Conservation (phyloP, 106 monocot species). For the Apostasia ramifera region DNA sequence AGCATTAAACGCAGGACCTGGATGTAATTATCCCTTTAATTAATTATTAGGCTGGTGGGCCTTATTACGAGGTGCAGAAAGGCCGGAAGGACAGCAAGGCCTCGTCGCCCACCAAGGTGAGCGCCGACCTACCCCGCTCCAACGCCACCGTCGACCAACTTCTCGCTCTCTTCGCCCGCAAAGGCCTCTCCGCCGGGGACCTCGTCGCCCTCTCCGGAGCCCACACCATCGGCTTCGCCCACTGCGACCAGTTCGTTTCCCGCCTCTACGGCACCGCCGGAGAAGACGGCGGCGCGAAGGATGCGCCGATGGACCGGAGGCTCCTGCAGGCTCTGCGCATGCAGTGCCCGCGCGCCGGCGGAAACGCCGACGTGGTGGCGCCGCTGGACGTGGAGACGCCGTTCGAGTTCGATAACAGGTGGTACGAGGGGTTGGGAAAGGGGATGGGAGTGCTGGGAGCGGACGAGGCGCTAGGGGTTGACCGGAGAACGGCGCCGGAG, state of each 20-base stretch:
- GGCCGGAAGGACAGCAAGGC: constrained; percentile 78
- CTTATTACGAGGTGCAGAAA: constrained; percentile 71
- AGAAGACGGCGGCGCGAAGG: constrained; percentile 45
- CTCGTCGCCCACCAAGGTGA: constrained; percentile 44
- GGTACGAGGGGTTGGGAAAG: constrained; percentile 67
- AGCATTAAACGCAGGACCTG: not conserved
- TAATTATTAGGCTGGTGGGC: constrained; percentile 62
- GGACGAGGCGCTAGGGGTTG: constrained; percentile 66
- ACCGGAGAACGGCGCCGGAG: constrained; percentile 45
- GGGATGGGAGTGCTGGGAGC: constrained; percentile 70
- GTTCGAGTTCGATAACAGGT: constrained; percentile 68
- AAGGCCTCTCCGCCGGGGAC: constrained; percentile 45
- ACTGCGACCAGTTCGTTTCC: constrained; percentile 71
- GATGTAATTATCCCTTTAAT: too few species aligned
- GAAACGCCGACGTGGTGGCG: constrained; percentile 67
- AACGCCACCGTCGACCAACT: constrained; percentile 75
- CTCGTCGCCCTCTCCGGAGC: constrained; percentile 80
- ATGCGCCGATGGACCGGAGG: constrained; percentile 55
- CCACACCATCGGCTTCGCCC: constrained; percentile 84
- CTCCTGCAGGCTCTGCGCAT: constrained; percentile 75
- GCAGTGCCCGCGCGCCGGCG: constrained; percentile 68
- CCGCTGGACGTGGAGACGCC: constrained; percentile 86
- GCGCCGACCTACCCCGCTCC: constrained; percentile 47
- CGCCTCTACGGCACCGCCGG: constrained; percentile 41
- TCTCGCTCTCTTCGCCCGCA: constrained; percentile 52